Percentiles rank a stretch among this genome's conserved stretches.
These are phyloP conservation scores for Aphanomyces invadans DNA, from an alignment of 352 stramenopile species.

Conservation along the genomic window DNA sequence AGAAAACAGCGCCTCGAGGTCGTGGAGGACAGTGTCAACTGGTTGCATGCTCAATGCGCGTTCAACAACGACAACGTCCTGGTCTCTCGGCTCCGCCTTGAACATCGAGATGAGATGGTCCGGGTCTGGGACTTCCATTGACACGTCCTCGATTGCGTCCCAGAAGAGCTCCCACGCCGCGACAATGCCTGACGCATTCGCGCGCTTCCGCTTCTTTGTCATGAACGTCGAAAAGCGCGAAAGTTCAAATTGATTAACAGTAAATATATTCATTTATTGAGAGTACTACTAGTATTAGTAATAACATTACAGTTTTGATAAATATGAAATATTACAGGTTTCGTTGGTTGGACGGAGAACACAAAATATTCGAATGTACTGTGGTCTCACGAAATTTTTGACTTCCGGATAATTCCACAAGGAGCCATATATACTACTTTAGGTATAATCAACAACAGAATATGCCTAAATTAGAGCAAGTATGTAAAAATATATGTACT, in stretches of 20 bases:
- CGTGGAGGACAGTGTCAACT: slow-evolving; percentile 22
- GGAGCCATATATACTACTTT: too few relatives aligned
- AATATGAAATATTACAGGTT: too few relatives aligned
- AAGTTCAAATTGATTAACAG: background rate
- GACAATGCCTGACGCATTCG: background rate
- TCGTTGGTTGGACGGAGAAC: too few relatives aligned
- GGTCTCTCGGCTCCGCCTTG: background rate
- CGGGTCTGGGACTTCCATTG: background rate
- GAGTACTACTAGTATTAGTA: slow-evolving; percentile 1
- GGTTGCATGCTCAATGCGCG: background rate
- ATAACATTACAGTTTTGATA: too few relatives aligned
- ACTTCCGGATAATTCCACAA: too few relatives aligned
- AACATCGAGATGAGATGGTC: slow-evolving; percentile 13
- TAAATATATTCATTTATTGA: background rate
- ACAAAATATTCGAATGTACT: background rate
- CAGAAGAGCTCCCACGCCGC: slow-evolving; percentile 22
- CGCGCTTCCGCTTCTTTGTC: slow-evolving; percentile 1
- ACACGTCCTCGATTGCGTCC: slow-evolving; percentile 11
- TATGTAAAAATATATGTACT: background rate
- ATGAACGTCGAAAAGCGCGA: background rate
- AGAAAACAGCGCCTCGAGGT: slow-evolving; percentile 35
- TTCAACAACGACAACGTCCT: slow-evolving; percentile 1
- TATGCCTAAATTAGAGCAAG: too few relatives aligned
- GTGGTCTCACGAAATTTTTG: background rate
- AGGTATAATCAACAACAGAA: too few relatives aligned